phyloP scores from a whole-genome alignment of 179 eudicot species.

The Sideroxylon spinosum region DNA sequence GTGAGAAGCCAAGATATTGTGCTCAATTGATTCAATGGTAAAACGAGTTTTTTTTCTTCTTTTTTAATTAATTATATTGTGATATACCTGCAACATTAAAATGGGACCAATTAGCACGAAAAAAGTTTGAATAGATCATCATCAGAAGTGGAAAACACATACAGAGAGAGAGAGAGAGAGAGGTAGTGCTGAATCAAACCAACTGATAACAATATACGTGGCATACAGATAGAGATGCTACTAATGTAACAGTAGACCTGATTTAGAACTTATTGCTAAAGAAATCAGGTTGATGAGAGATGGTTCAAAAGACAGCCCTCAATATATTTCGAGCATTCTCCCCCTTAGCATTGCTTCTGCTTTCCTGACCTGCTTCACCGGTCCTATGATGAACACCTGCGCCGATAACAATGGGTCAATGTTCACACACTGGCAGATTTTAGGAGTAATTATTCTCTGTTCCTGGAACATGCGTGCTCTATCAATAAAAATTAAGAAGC shows the following conservation, averaged over 20 bases:
- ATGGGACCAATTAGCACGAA: too few species aligned
- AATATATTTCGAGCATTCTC: conserved; percentile 19
- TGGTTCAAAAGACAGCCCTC: not conserved
- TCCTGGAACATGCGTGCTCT: too few species aligned
- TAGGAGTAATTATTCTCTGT: too few species aligned
- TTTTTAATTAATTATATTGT: too few species aligned
- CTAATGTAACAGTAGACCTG: not conserved
- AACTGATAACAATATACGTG: not conserved
- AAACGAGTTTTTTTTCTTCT: too few species aligned
- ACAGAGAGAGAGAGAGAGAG: not conserved
- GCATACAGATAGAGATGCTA: not conserved
- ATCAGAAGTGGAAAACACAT: not conserved
- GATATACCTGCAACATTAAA: too few species aligned
- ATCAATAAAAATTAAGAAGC: too few species aligned
- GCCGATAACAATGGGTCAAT: too few species aligned
- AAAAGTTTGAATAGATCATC: too few species aligned
- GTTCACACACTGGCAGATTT: too few species aligned
- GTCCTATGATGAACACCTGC: conserved; percentile 58
- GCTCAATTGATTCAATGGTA: too few species aligned
- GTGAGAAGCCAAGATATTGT: too few species aligned
- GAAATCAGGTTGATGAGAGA: not conserved
- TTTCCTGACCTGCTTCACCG: conserved; percentile 52
- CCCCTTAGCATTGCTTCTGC: conserved; percentile 66
- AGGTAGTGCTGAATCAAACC: not conserved
- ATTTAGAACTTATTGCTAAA: not conserved